Evolutionary conservation across 116 monocot species (phyloP).

Genomic region (Trichopus zeylanicus): DNA sequence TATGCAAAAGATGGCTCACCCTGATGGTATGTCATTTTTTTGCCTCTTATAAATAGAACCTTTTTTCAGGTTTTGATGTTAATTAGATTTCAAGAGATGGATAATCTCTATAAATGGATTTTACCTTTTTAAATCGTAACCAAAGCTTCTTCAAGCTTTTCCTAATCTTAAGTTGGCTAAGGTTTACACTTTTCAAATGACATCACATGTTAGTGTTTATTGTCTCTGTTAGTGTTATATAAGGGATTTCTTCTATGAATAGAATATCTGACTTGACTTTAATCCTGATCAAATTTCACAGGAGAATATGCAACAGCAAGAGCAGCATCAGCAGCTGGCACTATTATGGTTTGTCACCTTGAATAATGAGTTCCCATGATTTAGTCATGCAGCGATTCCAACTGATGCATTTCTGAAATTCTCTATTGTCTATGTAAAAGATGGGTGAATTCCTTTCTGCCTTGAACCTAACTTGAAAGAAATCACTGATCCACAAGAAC

Average conservation of each 20-base stretch:
- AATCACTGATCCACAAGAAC: background rate
- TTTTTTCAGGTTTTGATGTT: background rate
- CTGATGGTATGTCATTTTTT: slow-evolving; percentile 36
- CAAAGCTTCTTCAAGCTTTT: background rate
- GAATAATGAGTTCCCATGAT: background rate
- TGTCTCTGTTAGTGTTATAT: too few species aligned
- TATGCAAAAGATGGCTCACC: slow-evolving; percentile 85
- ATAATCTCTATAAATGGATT: too few species aligned
- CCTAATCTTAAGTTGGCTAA: background rate
- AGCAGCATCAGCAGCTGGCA: slow-evolving; percentile 87
- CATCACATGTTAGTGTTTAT: too few species aligned
- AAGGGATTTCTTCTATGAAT: background rate
- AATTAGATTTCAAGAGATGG: background rate
- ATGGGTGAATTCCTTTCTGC: background rate
- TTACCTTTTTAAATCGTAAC: too few species aligned
- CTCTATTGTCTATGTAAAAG: too few species aligned
- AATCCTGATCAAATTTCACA: slow-evolving; percentile 15
- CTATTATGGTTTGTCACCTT: slow-evolving; percentile 65
- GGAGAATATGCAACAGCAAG: slow-evolving; percentile 96
- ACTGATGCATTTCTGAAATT: too few species aligned
- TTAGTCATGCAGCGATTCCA: too few species aligned
- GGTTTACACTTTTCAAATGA: background rate
- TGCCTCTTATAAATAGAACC: background rate
- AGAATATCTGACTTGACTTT: background rate
- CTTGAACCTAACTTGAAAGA: background rate